Percentiles rank a stretch among this genome's conserved stretches.
phyloP scores from a whole-genome alignment of 495 filamentous ascomycete genomes.

The Aspergillus avenaceus region DNA sequence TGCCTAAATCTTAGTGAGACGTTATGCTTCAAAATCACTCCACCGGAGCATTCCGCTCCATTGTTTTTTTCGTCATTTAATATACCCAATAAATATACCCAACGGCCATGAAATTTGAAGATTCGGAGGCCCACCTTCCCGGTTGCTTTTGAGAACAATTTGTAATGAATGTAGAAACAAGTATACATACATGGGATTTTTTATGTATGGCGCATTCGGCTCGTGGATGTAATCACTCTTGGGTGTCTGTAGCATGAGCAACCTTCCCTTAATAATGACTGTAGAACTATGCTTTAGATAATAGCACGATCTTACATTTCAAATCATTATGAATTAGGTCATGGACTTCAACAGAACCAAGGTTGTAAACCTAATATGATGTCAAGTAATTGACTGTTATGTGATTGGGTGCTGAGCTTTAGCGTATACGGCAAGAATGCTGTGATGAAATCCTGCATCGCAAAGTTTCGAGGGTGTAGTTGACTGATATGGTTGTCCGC shows the following conservation, averaged over 20 bases:
- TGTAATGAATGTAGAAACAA: neutral
- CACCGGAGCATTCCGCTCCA: neutral
- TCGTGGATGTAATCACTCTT: neutral
- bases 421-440: too few species aligned
- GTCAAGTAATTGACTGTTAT: too few species aligned
- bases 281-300: too few species aligned
- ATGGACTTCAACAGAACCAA: too few species aligned
- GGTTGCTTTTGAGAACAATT: neutral
- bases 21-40: neutral
- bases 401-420: too few species aligned
- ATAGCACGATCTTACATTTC: too few species aligned
- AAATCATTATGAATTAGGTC: too few species aligned
- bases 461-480: too few species aligned
- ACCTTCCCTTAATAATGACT: too few species aligned
- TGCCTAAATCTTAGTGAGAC: neutral
- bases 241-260: neutral
- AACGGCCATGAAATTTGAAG: neutral
- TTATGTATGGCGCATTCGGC: neutral
- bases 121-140: neutral
- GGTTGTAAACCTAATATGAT: too few species aligned
- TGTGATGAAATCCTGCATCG: too few species aligned
- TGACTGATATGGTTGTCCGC: too few species aligned
- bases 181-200: neutral
- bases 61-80: neutral
- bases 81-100: neutral